Conservation (phyloP, 257 asterid species). For the Lavandula angustifolia region DNA sequence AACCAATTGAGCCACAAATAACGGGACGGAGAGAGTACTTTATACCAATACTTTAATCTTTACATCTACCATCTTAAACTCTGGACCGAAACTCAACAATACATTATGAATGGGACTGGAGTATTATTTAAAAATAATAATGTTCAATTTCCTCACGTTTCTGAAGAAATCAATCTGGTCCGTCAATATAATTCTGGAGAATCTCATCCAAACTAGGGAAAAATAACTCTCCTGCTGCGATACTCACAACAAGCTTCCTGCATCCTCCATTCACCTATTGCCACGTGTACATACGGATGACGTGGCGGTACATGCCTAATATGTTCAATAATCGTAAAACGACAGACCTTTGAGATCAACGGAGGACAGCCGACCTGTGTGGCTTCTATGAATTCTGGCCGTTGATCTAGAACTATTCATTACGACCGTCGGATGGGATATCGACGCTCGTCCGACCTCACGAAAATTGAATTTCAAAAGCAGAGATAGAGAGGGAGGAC, state of each 20-base stretch:
- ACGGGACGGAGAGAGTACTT: too few relatives aligned
- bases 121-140: too few relatives aligned
- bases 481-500: slow-evolving; percentile 66
- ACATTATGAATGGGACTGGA: too few relatives aligned
- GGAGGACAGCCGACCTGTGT: slow-evolving; percentile 12
- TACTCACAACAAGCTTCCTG: slow-evolving; percentile 4
- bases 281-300: slow-evolving; percentile 7
- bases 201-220: slow-evolving; percentile 21
- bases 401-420: slow-evolving; percentile 36
- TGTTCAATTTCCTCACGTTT: too few relatives aligned
- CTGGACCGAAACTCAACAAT: too few relatives aligned
- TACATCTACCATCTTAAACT: too few relatives aligned
- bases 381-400: slow-evolving; percentile 53
- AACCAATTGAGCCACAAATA: too few relatives aligned
- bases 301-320: slow-evolving; percentile 12
- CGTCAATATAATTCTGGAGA: slow-evolving; percentile 11
- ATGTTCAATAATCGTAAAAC: slow-evolving; percentile 10
- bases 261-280: slow-evolving; percentile 17
- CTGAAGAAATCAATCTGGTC: too few relatives aligned
- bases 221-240: slow-evolving; percentile 25
- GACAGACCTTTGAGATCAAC: slow-evolving; percentile 38
- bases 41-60: too few relatives aligned
- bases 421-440: slow-evolving; percentile 45
- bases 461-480: slow-evolving; percentile 68
- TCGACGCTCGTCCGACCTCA: slow-evolving; percentile 39